Percentiles rank a stretch among this genome's conserved stretches.
phyloP scores from a whole-genome alignment of 768 basidiomycete species.

The Cystofilobasidium bisporidii region DNA sequence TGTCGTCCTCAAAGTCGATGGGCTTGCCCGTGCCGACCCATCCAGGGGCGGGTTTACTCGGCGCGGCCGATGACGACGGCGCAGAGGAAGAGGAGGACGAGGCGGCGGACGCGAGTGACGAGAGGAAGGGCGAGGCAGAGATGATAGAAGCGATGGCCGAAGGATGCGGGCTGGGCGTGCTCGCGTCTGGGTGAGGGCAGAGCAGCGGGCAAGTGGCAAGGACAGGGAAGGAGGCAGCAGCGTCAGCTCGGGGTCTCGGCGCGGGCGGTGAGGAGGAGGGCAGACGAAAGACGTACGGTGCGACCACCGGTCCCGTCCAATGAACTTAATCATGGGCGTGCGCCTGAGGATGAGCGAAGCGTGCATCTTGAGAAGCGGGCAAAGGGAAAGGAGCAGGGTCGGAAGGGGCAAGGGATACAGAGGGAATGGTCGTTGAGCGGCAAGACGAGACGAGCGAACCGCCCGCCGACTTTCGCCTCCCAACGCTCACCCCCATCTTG shows the following conservation, averaged over 20 bases:
- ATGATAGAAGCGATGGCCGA: neutral
- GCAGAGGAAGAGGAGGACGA: neutral
- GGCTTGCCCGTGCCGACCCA: conserved; percentile 1
- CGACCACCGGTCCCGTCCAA: neutral
- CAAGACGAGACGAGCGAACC: neutral
- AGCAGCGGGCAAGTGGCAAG: neutral
- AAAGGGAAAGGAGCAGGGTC: neutral
- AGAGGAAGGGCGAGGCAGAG: conserved; percentile 1
- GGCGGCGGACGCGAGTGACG: neutral
- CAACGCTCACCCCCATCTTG: neutral
- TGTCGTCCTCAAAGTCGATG: conserved; percentile 15
- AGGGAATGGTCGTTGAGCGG: neutral
- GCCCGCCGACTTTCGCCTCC: too few species aligned
- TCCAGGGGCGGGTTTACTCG: neutral
- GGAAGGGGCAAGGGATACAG: neutral
- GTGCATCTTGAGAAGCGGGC: neutral
- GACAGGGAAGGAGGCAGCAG: neutral
- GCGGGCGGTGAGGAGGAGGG: neutral
- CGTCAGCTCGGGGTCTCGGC: too few species aligned
- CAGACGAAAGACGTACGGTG: neutral
- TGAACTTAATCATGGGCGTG: conserved; percentile 3
- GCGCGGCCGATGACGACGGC: neutral
- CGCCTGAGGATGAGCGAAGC: neutral
- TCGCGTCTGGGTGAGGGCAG: neutral
- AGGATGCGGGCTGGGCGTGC: neutral